Conservation (phyloP, 331 rosid genomes). For the Quercus tomentella region DNA sequence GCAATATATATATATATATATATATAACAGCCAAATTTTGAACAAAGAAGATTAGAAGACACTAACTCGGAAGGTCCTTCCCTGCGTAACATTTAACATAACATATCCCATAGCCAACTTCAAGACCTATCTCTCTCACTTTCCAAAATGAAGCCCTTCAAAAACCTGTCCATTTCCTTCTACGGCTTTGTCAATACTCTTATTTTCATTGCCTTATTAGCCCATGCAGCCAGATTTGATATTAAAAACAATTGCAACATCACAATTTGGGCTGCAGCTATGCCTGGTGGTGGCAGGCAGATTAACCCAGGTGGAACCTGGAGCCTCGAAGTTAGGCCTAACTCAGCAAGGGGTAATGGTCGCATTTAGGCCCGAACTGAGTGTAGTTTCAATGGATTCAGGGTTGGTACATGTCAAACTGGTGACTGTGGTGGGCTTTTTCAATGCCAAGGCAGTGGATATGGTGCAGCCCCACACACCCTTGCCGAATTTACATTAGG, state of each 20-base stretch:
- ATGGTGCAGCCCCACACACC: constrained; percentile 24
- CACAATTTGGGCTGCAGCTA: constrained; percentile 45
- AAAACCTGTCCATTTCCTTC: background rate
- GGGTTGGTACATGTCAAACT: constrained; percentile 5
- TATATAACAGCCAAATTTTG: background rate
- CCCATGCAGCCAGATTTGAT: constrained; percentile 33
- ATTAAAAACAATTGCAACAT: constrained; percentile 33
- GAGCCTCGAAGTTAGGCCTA: constrained; percentile 12
- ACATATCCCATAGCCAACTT: background rate
- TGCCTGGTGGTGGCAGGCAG: constrained; percentile 42
- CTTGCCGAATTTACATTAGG: constrained; percentile 27
- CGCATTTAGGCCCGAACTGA: constrained; percentile 57
- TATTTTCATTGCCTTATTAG: background rate
- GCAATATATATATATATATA: too few relatives aligned
- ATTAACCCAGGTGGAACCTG: constrained; percentile 25
- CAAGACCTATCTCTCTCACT: background rate
- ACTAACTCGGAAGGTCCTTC: too few relatives aligned
- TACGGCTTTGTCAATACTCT: constrained; percentile 13
- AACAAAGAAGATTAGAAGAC: too few relatives aligned
- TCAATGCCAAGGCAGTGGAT: constrained; percentile 21
- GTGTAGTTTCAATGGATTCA: constrained; percentile 33
- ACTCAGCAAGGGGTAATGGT: constrained; percentile 7
- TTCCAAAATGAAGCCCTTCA: constrained; percentile 15
- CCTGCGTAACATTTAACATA: too few relatives aligned
- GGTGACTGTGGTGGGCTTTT: constrained; percentile 59